Evolutionary conservation across 2,329 filamentous ascomycete species (phyloP), one percentile per base, ranked within the genome.

Genomic region (Coleophoma cylindrospora): DNA sequence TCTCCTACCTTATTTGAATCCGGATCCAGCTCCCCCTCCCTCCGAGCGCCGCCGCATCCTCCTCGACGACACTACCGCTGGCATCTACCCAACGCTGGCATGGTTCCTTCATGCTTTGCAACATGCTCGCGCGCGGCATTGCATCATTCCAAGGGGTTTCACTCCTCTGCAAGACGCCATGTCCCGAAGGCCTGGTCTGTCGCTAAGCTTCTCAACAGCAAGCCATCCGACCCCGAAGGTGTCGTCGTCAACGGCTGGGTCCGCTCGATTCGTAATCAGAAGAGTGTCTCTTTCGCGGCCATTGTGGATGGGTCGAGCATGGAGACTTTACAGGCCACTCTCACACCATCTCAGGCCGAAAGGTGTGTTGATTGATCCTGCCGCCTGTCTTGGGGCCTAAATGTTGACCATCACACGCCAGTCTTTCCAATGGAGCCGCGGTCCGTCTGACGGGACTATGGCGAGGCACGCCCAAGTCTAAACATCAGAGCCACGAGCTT

Each of bases 221-320:
- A 69, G 38, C 75, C 79, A 2, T 57, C 66, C 15, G 65, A 70
- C 34, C 63, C 70, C 43, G 68, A 73, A 38, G 66, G 76, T 59
- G 74, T 86, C 44, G 76, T 77, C 50, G 74, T 96, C 59, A 79
- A 87, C 65, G 92, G 91, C 54, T 92, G 87, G 72, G 78, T 96
- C 49, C 82, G 89, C 55, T 92, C 89, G 4, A 84, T 96, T 53
- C 81, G 92, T 54, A 88, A 89, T 66, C 91, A 95, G 74, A 95
- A 96, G 67, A 79, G 79, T 19, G 76, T 87, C 52, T 84, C 87
- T 5, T 97, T 99, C 70, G 86, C 91, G 47, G 81, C 90, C 52
- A 75, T 97, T 47, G 86, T 86, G 11, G 94, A 99, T 74, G 94
- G 94, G 41, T 95, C 91, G 12, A 90, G 87, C 40, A 74, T 89